Conservation (phyloP, 345 rosid species). For the Gossypium anomalum region DNA sequence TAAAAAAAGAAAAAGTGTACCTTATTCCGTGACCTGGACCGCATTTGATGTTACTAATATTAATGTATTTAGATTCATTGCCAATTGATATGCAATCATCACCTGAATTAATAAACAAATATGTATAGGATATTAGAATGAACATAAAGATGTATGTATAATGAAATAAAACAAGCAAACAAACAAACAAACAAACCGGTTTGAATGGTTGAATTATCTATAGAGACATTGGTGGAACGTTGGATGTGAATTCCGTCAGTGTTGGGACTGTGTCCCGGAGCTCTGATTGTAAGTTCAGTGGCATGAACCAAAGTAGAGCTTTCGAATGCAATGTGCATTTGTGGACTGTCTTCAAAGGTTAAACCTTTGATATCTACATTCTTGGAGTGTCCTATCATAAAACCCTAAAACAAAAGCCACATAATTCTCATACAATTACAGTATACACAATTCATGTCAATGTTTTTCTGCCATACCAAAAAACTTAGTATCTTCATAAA, state of each 20-base stretch:
- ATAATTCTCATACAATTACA: neutral
- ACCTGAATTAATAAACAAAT: neutral
- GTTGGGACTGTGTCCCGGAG: neutral
- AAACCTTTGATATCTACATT: too few relatives aligned
- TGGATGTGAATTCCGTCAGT: constrained; percentile 3
- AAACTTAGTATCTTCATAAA: neutral
- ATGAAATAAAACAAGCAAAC: too few relatives aligned
- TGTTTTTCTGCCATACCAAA: too few relatives aligned
- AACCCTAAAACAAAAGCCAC: neutral
- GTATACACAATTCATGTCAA: too few relatives aligned
- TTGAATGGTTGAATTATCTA: neutral
- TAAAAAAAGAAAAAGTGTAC: neutral
- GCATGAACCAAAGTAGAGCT: neutral
- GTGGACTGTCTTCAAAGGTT: too few relatives aligned
- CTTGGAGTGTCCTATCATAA: neutral
- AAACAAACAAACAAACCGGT: neutral
- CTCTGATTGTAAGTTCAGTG: neutral
- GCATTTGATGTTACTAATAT: neutral
- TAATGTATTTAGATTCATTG: neutral
- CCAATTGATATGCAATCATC: neutral
- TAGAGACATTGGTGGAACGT: neutral
- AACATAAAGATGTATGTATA: too few relatives aligned
- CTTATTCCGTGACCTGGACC: neutral
- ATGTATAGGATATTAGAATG: too few relatives aligned
- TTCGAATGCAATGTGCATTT: neutral